Base-by-base conservation (phyloP, 108 stramenopile genomes). In the Cyclotella distinguenda region DNA sequence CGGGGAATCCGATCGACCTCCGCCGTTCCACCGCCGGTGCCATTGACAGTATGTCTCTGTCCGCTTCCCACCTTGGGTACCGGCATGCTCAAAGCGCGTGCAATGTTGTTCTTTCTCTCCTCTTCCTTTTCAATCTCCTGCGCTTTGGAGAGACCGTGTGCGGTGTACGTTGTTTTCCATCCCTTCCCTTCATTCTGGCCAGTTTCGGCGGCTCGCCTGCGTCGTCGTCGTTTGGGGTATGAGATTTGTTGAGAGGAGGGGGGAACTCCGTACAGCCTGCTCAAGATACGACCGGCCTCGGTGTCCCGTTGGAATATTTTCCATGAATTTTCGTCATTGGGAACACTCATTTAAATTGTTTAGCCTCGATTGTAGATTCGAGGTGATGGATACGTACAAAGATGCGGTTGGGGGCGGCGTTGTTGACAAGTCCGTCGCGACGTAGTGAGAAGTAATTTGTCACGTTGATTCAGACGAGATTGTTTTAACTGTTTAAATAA, bases 121-220 rank as follows among this genome's bases (percentile, higher is more conserved):
- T 23, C 50, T 30, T 66, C 64, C 30, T 60, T 65, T 43, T 60
- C 57, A 34, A 52, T 50, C 35, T 65, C 64, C 33, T 47, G 52
- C n/a, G 39, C 30, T 38, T 52, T 60, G 6, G 34, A 55, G 22
- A 47, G 42, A 33, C 63, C 47, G 27, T 74, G 64, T 5, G 52
- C 50, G 28, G 56, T 43, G 47, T 66, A 74, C 12, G 64, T 74
- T 8, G 64, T 65, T 49, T 66, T 74, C 72, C 72, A 74, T 36
- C 13, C 34, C 53, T 50, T 27, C 30, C 19, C 31, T 22, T 22
- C 16, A 6, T 30, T 34, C 18, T 12, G 19, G 8, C 42, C 15
- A 50, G 19, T 36, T 21, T 51, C 49, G 22, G 45, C 44, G 5
- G 31, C 30, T 22, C 19, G 21, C 50, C 66, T 15, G 15, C 56